Evolutionary conservation across 2,329 filamentous ascomycete species (phyloP).

Genomic region (Neopestalotiopsis rosae): DNA sequence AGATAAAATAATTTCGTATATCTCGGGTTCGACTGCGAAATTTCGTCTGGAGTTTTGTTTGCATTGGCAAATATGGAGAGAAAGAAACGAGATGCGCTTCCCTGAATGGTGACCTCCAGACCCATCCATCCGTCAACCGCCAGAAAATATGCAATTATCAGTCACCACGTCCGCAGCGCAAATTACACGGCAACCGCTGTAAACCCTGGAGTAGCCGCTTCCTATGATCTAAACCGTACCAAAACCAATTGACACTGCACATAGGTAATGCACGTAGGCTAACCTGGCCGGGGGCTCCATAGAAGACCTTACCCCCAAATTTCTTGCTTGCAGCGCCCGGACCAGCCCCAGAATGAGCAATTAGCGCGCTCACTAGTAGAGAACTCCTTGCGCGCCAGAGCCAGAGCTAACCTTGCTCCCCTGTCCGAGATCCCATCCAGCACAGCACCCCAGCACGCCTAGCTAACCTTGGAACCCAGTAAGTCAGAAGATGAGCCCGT

Average conservation of each 20-base stretch:
- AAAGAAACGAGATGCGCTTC: background rate
- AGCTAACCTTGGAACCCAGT: slow-evolving; percentile 13
- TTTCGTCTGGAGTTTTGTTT: background rate
- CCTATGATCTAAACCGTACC: background rate
- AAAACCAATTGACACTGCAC: background rate
- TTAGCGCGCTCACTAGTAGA: slow-evolving; percentile 8
- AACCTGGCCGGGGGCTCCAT: background rate
- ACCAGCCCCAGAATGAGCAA: slow-evolving; percentile 15
- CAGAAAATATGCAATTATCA: slow-evolving; percentile 5
- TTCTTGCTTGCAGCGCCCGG: slow-evolving; percentile 11
- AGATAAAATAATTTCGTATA: background rate
- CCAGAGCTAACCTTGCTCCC: background rate
- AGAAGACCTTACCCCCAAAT: slow-evolving; percentile 12
- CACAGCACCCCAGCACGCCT: slow-evolving; percentile 11
- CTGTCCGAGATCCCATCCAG: slow-evolving; percentile 7
- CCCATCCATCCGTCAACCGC: background rate
- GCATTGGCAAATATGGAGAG: background rate
- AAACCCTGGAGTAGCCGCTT: background rate
- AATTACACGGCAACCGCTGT: slow-evolving; percentile 12
- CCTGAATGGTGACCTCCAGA: background rate
- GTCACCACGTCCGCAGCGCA: background rate
- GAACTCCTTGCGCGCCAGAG: slow-evolving; percentile 13
- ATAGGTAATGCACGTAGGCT: too few species aligned
- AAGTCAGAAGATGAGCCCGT: slow-evolving; percentile 17
- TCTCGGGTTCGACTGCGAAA: background rate